phyloP scores from a whole-genome alignment of 2,329 filamentous ascomycete species.

The Cadophora sp. region DNA sequence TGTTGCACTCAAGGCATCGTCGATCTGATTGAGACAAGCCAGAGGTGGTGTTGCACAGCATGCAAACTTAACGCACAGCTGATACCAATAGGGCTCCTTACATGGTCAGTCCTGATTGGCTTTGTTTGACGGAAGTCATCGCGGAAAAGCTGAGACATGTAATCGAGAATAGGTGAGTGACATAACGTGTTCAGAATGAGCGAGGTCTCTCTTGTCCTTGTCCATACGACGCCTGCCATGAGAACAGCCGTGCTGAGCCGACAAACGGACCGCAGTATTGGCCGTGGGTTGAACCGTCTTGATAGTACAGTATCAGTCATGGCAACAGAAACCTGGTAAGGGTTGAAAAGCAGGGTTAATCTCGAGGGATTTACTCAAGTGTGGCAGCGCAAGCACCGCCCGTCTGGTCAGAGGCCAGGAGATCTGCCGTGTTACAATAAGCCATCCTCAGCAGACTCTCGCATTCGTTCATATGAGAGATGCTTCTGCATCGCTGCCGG shows the following conservation, averaged over 20 bases:
- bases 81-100: background rate
- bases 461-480: background rate
- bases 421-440: background rate
- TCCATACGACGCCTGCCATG: background rate
- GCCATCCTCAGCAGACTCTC: background rate
- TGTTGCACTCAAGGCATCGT: background rate
- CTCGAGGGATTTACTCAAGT: constrained; percentile 1
- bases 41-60: constrained; percentile 1
- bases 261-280: background rate
- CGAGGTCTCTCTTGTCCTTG: background rate
- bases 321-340: background rate
- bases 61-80: background rate
- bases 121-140: background rate
- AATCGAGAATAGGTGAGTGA: background rate
- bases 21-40: background rate
- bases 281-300: background rate
- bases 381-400: constrained; percentile 16
- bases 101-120: background rate
- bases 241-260: background rate
- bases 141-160: too few species aligned
- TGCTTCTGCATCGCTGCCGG: background rate
- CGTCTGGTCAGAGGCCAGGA: constrained; percentile 14
- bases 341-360: constrained; percentile 6
- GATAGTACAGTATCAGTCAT: background rate
- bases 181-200: background rate